Evolutionary conservation across 805 yeast genomes (phyloP).

Genomic region (Candida wancherniae): DNA sequence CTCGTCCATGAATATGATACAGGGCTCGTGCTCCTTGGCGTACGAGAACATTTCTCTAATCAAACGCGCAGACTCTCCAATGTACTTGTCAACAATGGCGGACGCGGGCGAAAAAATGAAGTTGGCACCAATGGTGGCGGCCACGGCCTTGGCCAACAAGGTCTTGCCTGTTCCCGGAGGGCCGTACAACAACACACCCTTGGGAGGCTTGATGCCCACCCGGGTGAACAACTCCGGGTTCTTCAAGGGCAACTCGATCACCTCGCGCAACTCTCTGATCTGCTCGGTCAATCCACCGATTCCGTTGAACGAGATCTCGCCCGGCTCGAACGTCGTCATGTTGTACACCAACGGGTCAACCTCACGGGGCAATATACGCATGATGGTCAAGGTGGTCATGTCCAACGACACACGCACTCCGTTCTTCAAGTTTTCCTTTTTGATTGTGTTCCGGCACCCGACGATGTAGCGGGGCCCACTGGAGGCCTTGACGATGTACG

Average conservation of each 20-base stretch:
- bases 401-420: constrained; percentile 96
- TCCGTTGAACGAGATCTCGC: constrained; percentile 88
- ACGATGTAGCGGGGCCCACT: constrained; percentile 97
- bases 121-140: constrained; percentile 97
- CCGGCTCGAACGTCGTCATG: constrained; percentile 98
- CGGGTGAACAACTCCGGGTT: constrained; percentile 94
- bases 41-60: constrained; percentile 97
- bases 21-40: constrained; percentile 97
- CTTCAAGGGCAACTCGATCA: constrained; percentile 92
- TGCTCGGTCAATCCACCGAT: constrained; percentile 97
- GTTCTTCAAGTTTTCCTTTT: constrained; percentile 74
- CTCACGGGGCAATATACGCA: constrained; percentile 96
- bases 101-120: constrained; percentile 98
- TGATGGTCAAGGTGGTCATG: constrained; percentile 95
- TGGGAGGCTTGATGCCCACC: constrained; percentile 98
- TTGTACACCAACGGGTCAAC: constrained; percentile 97
- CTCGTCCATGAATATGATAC: constrained; percentile 98
- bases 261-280: constrained; percentile 94
- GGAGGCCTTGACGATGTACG: constrained; percentile 93
- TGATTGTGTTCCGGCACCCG: constrained; percentile 92
- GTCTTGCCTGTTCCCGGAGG: constrained; percentile 99
- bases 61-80: constrained; percentile 95
- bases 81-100: constrained; percentile 95
- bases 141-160: constrained; percentile 92
- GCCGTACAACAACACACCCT: constrained; percentile 93